Evolutionary conservation across 345 rosid species (phyloP).

Genomic region (Atalantia buxifolia): DNA sequence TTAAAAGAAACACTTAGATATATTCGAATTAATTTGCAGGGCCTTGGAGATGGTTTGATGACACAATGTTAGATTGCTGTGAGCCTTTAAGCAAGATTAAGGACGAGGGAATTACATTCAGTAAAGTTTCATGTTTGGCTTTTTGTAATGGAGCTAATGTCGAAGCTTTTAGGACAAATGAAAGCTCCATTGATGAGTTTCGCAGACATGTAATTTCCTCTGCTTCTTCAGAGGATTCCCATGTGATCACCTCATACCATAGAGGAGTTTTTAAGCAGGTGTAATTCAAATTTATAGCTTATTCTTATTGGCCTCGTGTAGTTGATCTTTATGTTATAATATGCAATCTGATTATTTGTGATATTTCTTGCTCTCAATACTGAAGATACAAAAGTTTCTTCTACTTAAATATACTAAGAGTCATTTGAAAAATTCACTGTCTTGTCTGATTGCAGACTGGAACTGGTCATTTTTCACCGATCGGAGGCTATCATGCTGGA

Average conservation of each 20-base stretch:
- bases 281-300: background rate
- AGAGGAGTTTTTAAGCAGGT: slow-evolving; percentile 35
- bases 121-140: slow-evolving; percentile 37
- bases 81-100: slow-evolving; percentile 31
- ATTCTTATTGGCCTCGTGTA: background rate
- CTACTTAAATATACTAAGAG: background rate
- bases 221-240: slow-evolving; percentile 24
- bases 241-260: slow-evolving; percentile 28
- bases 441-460: slow-evolving; percentile 27
- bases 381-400: background rate
- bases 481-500: slow-evolving; percentile 39
- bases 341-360: background rate
- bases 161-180: slow-evolving; percentile 23
- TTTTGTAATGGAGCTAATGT: slow-evolving; percentile 34
- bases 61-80: slow-evolving; percentile 40
- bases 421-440: background rate
- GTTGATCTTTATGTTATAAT: background rate
- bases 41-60: slow-evolving; percentile 45
- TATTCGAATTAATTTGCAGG: slow-evolving; percentile 10
- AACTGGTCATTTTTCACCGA: slow-evolving; percentile 39
- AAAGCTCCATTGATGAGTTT: slow-evolving; percentile 22
- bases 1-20: no score
- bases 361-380: background rate
- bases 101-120: slow-evolving; percentile 28
- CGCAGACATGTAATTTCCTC: slow-evolving; percentile 22